Base-by-base conservation (phyloP, 768 basidiomycete genomes). In the Auriscalpium microsporum region DNA sequence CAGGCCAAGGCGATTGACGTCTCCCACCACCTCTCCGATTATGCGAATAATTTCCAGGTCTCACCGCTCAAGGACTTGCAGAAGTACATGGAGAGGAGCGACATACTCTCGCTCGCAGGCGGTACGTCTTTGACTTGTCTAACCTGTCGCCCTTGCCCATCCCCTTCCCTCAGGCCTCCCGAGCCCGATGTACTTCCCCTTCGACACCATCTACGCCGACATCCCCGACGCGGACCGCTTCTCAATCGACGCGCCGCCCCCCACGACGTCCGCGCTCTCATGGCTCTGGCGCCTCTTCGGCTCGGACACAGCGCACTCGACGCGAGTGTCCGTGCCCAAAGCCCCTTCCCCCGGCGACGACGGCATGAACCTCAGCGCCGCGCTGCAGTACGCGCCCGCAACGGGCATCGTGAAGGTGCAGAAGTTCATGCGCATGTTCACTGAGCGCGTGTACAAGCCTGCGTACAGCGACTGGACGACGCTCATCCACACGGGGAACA, bases 31-130 rank as follows among this genome's bases (percentile, higher is more conserved):
- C 69, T 90, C 33, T 86, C 83, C n/a, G 64, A 69, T 3, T 38
- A 83, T 17, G 68, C 84, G 3, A 74, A 72, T 53, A 72, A 75
- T 33, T 73, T 86, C 45, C 50, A 62, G 33, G 57, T 69, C 2
- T 84, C 80, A 42, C 83, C 86, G 0, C 71, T 91, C 54, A 91
- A 91, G 67, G 78, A 75, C 44, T 67, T 89, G 33, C 77, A 80
- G 63, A 81, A 80, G 67, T 87, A 85, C 67, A 71, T 75, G 56
- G 71, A 69, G 2, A 71, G 71, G 42, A 78, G 80, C 16, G 82
- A 80, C 10, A 57, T 82, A 8, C 77, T 88, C 50, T 70, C 67
- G 50, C 71, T 91, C 58, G 85, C 86, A n/a, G 87, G 87, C 63
- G 88, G 88, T 82, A 48, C 35, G 50, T 50, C 57, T 74, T 65